These are phyloP conservation scores for Phaeotremella fagi DNA, from an alignment of 768 basidiomycete genomes.

Conservation along the genomic window DNA sequence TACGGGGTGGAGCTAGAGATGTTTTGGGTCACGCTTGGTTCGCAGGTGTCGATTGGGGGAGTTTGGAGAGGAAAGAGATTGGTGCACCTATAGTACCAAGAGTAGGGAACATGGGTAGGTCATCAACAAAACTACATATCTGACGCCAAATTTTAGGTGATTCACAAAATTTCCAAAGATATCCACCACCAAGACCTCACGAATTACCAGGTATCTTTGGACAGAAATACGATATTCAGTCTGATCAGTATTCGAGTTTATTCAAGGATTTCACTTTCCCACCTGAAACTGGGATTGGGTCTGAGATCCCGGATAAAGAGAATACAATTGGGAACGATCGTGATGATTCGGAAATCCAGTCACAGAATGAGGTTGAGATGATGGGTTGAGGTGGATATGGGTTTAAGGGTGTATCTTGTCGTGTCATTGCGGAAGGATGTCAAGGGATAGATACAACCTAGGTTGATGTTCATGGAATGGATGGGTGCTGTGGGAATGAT, in stretches of 20 bases:
- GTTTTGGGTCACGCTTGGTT: conserved; percentile 93
- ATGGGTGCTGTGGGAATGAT: too few relatives aligned
- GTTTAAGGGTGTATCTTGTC: too few relatives aligned
- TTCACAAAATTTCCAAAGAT: conserved; percentile 48
- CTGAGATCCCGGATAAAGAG: not conserved
- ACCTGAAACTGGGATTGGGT: not conserved
- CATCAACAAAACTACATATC: not conserved
- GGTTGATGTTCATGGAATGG: too few relatives aligned
- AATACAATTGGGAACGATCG: too few relatives aligned
- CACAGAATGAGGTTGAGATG: too few relatives aligned
- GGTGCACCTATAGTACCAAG: conserved; percentile 47
- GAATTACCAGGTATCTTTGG: conserved; percentile 48
- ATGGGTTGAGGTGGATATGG: too few relatives aligned
- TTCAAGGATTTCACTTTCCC: conserved; percentile 41
- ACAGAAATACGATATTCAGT: conserved; percentile 27
- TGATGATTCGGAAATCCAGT: too few relatives aligned
- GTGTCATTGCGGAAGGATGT: too few relatives aligned
- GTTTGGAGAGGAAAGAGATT: conserved; percentile 46
- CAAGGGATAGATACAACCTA: too few relatives aligned
- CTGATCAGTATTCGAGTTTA: conserved; percentile 38
- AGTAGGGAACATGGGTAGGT: conserved; percentile 45
- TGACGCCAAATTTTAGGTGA: conserved; percentile 29
- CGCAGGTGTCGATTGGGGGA: conserved; percentile 47
- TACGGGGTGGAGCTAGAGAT: conserved; percentile 86
- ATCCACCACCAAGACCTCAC: conserved; percentile 42